phyloP scores from a whole-genome alignment of 164 flowering plant species.

The Cinnamomum micranthum region DNA sequence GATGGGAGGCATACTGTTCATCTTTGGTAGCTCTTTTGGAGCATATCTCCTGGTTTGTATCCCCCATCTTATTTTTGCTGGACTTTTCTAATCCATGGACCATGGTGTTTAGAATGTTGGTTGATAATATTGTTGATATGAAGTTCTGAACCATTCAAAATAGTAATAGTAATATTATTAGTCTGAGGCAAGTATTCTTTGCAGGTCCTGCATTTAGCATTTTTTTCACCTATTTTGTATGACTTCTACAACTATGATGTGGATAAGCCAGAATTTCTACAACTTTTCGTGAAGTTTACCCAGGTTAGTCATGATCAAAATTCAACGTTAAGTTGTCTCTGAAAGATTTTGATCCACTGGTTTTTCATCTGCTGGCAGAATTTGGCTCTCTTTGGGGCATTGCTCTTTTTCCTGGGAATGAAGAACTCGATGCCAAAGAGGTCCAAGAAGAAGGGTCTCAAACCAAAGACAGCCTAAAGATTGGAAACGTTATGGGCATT shows the following conservation, averaged over 20 bases:
- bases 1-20: conserved; percentile 62
- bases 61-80: not conserved
- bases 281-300: conserved; percentile 56
- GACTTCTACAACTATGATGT: conserved; percentile 75
- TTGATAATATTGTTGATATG: not conserved
- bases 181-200: not conserved
- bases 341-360: not conserved
- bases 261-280: conserved; percentile 47
- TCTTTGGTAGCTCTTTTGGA: conserved; percentile 70
- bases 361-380: conserved; percentile 30
- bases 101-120: not conserved
- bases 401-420: conserved; percentile 71
- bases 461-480: conserved; percentile 40
- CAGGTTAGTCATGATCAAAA: conserved; percentile 40
- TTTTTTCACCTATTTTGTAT: conserved; percentile 54
- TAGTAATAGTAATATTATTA: not conserved
- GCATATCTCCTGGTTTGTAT: conserved; percentile 66
- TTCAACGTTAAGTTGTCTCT: not conserved
- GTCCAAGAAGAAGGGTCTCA: conserved; percentile 40
- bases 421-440: conserved; percentile 57
- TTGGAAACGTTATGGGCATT: not conserved
- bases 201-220: conserved; percentile 52
- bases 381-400: conserved; percentile 61
- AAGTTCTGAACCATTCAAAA: no score
- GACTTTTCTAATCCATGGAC: not conserved